Evolutionary conservation across 2,329 filamentous ascomycete species (phyloP), one percentile per base, ranked within the genome.

Genomic region (Didymella keratinophila): DNA sequence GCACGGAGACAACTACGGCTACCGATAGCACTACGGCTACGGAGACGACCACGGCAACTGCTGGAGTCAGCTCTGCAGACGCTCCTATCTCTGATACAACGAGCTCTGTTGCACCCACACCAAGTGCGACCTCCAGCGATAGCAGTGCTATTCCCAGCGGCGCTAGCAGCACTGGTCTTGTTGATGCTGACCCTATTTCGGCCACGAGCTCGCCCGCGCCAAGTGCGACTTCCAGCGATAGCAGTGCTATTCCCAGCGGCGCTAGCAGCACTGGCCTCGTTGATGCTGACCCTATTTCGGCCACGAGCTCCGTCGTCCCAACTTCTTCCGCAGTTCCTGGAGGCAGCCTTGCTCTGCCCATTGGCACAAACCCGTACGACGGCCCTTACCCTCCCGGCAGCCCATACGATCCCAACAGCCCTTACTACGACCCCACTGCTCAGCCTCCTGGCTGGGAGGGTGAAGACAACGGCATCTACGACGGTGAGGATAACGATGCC

Each of bases 381-480:
- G 49, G 50, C 46, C 56, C 56, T 0, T 50, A 50, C 27, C 10
- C 10, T 21, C 37, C 37, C 4, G 20, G 3, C 20, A 41, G 37
- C 37, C 18, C 20, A 12, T 41, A 41, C 11, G 37, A 41, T 10
- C 37, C 37, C 20, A 41, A 14, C 20, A 41, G 37, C 11, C 37
- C 37, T 7, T 21, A 41, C 37, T 41, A 41, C 20, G 37, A 41
- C 37, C 37, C 37, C 20, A 41, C 37, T 4, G 46, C 50, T 12
- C 41, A 53, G 12, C 57, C 60, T 1, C 32, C 59, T 23, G 56
- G 58, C 23, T 63, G 60, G 56, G 48, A 54, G 42, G 54, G 53
- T 25, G 49, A 57, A 2, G 63, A 63, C 25, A 57, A 58, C 18
- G 52, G 56, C 20, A 23, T 23, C 14, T 66, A 66, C 30, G 61